Base-by-base conservation (phyloP, 2,329 filamentous ascomycete genomes). In the Aspergillus vadensis region DNA sequence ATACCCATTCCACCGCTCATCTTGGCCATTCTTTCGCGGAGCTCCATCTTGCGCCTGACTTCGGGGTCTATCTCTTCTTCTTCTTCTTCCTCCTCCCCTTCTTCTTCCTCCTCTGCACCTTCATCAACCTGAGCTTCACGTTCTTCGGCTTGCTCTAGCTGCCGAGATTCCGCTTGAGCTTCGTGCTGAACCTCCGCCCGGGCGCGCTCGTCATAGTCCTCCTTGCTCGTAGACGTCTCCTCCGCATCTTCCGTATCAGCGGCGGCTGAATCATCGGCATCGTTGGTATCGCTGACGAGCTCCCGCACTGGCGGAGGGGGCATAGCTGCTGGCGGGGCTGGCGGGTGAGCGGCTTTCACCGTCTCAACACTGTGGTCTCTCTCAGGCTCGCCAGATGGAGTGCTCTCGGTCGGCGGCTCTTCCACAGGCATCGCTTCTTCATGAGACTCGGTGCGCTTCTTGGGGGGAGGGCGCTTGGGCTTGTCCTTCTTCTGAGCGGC, bases 1-100 rank as follows among this genome's bases (percentile, higher is more conserved):
- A 98, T 96, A 50, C 92, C 92, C 91, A 97, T 97, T 21, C 94
- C 94, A 58, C 94, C 94, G 67, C 94, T 96, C 90, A 99, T 95
- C 79, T 97, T 97, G 49, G 95, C 95, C 92, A 99, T 99, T 69
- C 95, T 88, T 63, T 95, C 92, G 62, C 95, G 87, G 32, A 99
- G 82, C 74, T 97, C 94, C 77, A 97, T 88, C 73, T 89, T 91
- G 55, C 93, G 89, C 67, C 86, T 88, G 21, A 91, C 83, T 74
- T 99, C 95, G 1, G 92, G 92, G 70, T 98, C 93, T 55, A 96
- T 82, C 15, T 96, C 91, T 27, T 93, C 91, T 51, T 93, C 91
- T 51, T 93, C 91, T 32, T 92, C 90, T 19, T 90, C 89, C n/a
- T 88, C 89, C 14, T 86, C 87, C 3, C 86, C 86, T n/a, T 84